Evolutionary conservation across 768 basidiomycete genomes (phyloP).

Genomic region (Amanita rubescens): DNA sequence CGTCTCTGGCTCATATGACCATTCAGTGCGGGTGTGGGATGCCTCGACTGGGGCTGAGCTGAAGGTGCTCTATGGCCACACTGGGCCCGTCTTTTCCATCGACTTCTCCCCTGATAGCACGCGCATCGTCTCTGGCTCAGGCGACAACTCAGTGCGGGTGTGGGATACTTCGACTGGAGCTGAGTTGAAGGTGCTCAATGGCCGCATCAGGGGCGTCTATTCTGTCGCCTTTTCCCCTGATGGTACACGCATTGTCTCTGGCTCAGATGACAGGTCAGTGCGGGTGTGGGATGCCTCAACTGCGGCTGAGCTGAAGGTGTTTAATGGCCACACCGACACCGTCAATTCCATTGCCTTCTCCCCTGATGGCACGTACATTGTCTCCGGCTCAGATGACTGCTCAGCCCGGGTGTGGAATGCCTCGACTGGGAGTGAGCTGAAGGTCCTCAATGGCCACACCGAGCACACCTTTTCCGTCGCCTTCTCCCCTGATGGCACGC

Average conservation of each 20-base stretch:
- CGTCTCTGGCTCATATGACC: conserved; percentile 7
- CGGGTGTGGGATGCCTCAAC: no score
- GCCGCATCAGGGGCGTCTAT: no score
- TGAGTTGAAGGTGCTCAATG: no score
- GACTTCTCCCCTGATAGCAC: no score
- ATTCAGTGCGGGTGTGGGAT: conserved; percentile 10
- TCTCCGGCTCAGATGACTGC: conserved; percentile 7
- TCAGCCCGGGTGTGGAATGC: conserved; percentile 9
- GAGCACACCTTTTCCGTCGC: no score
- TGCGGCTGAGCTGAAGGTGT: neutral
- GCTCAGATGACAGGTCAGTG: conserved; percentile 2
- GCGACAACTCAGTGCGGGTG: no score
- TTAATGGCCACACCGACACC: neutral
- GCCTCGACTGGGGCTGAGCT: neutral
- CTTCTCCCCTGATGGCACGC: no score
- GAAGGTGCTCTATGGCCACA: neutral
- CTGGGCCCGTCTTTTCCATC: no score
- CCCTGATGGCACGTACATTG: neutral
- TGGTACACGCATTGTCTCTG: neutral
- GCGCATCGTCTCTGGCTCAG: no score
- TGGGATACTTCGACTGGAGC: no score
- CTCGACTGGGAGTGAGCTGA: neutral
- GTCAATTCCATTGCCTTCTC: neutral
- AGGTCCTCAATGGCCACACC: neutral
- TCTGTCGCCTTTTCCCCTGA: no score